phyloP scores from a whole-genome alignment of 768 basidiomycete genomes.

The Lentinula lateritia region DNA sequence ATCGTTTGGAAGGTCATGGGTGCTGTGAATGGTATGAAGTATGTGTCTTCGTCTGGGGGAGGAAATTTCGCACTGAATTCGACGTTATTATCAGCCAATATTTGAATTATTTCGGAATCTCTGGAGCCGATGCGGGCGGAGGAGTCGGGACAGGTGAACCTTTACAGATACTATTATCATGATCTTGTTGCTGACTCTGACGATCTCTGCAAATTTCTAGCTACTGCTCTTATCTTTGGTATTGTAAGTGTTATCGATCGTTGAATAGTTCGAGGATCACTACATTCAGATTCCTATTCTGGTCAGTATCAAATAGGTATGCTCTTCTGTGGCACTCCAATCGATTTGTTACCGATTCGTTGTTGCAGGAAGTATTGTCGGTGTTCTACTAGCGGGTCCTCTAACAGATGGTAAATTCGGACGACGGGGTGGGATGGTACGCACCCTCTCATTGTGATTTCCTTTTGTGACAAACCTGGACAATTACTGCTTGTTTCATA shows the following conservation, averaged over 20 bases:
- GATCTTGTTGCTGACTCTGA: not conserved
- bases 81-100: conserved; percentile 26
- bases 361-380: conserved; percentile 26
- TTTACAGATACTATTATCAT: not conserved
- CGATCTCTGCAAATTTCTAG: not conserved
- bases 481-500: conserved; percentile 8
- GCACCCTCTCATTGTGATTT: not conserved
- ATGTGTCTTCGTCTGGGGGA: conserved; percentile 9
- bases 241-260: conserved; percentile 24
- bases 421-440: conserved; percentile 39
- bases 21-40: conserved; percentile 44
- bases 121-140: conserved; percentile 32
- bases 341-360: not conserved
- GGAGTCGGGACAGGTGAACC: conserved; percentile 29
- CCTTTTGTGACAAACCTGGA: not conserved
- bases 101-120: conserved; percentile 33
- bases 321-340: not conserved
- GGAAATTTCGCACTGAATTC: not conserved
- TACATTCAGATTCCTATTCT: not conserved
- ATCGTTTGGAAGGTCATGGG: conserved; percentile 32
- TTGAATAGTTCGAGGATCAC: not conserved
- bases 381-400: conserved; percentile 36
- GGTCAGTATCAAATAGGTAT: conserved; percentile 36
- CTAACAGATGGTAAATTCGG: conserved; percentile 32
- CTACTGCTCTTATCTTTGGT: conserved; percentile 39